Base-by-base conservation (phyloP, 164 flowering plant genomes). In the Kalanchoe fedtschenkoi region DNA sequence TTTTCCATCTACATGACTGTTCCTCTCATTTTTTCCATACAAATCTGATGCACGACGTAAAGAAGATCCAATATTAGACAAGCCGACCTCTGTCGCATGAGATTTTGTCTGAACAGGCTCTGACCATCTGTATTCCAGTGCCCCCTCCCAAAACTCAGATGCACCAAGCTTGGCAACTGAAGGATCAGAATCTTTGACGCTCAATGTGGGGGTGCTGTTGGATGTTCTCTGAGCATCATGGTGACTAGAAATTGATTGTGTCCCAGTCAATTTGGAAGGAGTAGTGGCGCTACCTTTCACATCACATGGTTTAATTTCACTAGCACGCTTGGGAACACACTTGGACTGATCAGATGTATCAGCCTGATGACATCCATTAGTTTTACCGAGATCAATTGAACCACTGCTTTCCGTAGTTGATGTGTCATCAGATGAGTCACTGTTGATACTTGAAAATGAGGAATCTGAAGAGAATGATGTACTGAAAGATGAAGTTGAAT, bases 111-210 rank as follows among this genome's bases (percentile, higher is more conserved):
- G 43, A 61, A 69, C 30, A 62, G 64, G 62, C 44, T 69, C 71
- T 39, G 65, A 30, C 51, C 63, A 72, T 43, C 44, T 54, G 22
- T 68, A 66, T 9, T 72, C 70, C 34, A 77, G 65, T 69, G 76
- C 58, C 54, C 70, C 73, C 2, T 70, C 72, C 80, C 76, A 75
- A 62, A 77, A 76, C 65, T 67, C 78, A 72, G 55, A 30, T 29
- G 61, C 62, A 55, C 71, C 67, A 43, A 70, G 58, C 47, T 77
- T 68, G 28, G 70, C 66, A 74, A 43, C 26, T 56, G 63, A 59
- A 59, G 60, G 62, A 5, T 65, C 42, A 56, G 71, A 61, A 22
- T 35, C 62, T 51, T 51, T 62, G 33, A 2, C 39, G 46, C 66
- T 53, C 54, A 62, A 63, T 63, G 34, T 65, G 5, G 71, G 69